Evolutionary conservation across 2,329 filamentous ascomycete species (phyloP), one percentile per base, ranked within the genome.

Genomic region (Hymenoscyphus scutula): DNA sequence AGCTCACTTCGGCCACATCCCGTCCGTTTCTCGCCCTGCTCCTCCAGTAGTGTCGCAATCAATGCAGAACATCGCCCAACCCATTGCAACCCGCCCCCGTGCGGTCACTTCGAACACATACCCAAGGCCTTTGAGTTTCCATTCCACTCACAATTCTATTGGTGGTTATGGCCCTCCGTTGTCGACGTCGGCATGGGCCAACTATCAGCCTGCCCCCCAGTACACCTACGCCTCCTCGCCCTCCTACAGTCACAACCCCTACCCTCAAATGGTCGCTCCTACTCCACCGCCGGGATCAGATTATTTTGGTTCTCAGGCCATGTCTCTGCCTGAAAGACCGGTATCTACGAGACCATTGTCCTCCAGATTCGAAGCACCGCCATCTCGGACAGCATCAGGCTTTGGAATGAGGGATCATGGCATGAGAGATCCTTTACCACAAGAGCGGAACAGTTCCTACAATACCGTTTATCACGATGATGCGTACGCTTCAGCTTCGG

Each of bases 51-150:
- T 64, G 23, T 66, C 70, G 48, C 66, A 68, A 56, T 62, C 63
- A 23, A 61, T 67, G 41, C 65, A 67, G 56, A 63, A 64, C 13
- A 34, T 64, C 15, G 37, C 56, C 29, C 61, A 64, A 56, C 62
- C 64, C 8, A 67, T 70, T 45, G 62, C 68, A 19, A 29, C 56
- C 32, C 69, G 70, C 55, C 67, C 71, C 61, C 70, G 70, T 63
- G 62, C 69, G 30, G 38, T 63, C 4, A 67, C 69, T 19, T 37
- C 67, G 13, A 65, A 68, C 29, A 65, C 69, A 62, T 67, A 64
- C 53, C 68, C 58, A 53, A 65, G 68, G 48, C 71, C 71, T 17
- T 13, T 60, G 6, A 71, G 68, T 37, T 69, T 63, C 51, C 66
- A 70, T 61, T 62, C 63, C n/a, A 37, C 63, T 25, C 59, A 67